Conservation (phyloP, 2,329 filamentous ascomycete genomes). For the Boeremia exigua region DNA sequence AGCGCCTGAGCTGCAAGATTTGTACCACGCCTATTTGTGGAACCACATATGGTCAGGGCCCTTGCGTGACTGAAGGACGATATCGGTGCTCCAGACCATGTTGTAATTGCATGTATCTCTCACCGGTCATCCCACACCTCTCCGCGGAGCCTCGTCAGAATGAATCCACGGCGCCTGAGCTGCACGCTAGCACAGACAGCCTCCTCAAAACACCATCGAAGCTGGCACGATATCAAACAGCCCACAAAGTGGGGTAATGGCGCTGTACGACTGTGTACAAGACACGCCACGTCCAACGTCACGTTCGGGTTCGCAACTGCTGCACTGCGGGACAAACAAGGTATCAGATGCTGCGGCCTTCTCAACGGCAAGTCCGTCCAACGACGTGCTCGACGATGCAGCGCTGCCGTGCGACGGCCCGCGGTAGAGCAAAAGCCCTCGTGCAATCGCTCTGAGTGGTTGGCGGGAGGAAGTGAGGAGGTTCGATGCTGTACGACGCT, state of each 20-base stretch:
- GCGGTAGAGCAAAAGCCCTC: slow-evolving; percentile 1
- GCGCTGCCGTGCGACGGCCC: slow-evolving; percentile 10
- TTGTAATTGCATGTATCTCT: slow-evolving; percentile 7
- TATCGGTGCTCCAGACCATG: slow-evolving; percentile 14
- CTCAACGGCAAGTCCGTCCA: slow-evolving; percentile 9
- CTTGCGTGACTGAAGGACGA: slow-evolving; percentile 15
- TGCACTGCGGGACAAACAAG: slow-evolving; percentile 15
- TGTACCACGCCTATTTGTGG: slow-evolving; percentile 14
- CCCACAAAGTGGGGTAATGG: slow-evolving; percentile 16
- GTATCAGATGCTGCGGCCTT: slow-evolving; percentile 11
- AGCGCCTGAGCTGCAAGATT: slow-evolving; percentile 14
- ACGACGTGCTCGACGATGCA: slow-evolving; percentile 1
- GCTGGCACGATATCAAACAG: not conserved
- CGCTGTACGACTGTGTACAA: slow-evolving; percentile 9
- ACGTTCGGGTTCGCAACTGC: slow-evolving; percentile 9
- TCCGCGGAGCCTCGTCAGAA: not conserved
- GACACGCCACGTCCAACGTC: slow-evolving; percentile 9
- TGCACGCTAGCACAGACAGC: not conserved
- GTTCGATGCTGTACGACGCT: slow-evolving; percentile 10
- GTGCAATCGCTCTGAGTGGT: slow-evolving; percentile 10
- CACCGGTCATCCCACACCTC: not conserved
- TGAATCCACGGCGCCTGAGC: not conserved
- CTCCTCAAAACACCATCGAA: not conserved
- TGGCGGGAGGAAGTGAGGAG: slow-evolving; percentile 7
- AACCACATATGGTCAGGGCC: slow-evolving; percentile 20